Base-by-base conservation (phyloP, 1,139 yeast species). In the Pichia sp. region DNA sequence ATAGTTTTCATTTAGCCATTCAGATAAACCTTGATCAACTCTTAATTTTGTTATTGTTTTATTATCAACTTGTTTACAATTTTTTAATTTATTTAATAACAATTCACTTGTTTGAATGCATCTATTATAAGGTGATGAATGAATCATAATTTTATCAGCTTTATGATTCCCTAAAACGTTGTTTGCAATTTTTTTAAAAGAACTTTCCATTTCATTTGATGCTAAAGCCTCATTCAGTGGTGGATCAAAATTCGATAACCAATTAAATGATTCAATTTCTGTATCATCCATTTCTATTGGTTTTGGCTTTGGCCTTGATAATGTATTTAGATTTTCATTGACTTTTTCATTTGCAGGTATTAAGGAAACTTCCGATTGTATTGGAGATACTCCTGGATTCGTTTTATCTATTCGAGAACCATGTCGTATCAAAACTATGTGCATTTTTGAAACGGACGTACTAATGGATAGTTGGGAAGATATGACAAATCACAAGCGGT, bases 91-190 rank as follows among this genome's bases (percentile, higher is more conserved):
- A 16, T 59, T 59, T 3, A 64, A 33, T 25, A 67, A 47, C 34
- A 66, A 87, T 45, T 79, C 76, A 3, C 86, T 79, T 0, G 98
- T 90, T 66, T 93, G 91, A 18, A 91, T 73, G 67, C 98, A 93
- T 56, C 98, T 73, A 67, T 88, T 90, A 67, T 89, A 91, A 0
- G 98, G 98, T 3, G 96, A 88, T 1, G 84, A 72, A 60, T 67
- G 71, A 5, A 67, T 58, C 41, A 65, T 57, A 3, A 67, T 44
- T 16, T 51, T 47, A 27, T 55, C 55, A 3, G 57, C 44, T 25
- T 45, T 44, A 30, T 45, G 31, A 41, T 43, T 47, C 29, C 39
- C 44, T 33, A 49, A 48, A 8, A 48, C 30, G 46, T 53, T 47
- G 46, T 42, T 60, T 18, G 54, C 54, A 16, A 64, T 53, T 45